Conservation (phyloP, 2,329 filamentous ascomycete genomes). For the Leptographium flavum region DNA sequence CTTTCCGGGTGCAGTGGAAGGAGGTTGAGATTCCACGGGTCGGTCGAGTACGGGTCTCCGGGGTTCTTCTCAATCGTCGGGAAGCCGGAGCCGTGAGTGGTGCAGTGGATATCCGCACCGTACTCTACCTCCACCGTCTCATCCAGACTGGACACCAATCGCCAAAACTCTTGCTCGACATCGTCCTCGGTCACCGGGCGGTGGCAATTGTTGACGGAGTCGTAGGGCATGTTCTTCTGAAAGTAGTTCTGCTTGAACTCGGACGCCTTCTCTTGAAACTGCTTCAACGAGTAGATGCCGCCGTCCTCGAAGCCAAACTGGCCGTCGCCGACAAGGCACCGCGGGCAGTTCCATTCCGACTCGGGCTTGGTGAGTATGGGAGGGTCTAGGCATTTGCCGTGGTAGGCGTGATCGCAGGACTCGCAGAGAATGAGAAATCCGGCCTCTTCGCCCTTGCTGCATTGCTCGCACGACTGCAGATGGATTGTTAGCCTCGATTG, state of each 20-base stretch:
- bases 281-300: conserved; percentile 82
- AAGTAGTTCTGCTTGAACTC: conserved; percentile 95
- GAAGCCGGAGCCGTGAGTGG: conserved; percentile 93
- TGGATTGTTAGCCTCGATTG: background rate
- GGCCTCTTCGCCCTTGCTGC: conserved; percentile 62
- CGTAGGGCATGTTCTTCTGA: conserved; percentile 75
- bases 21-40: conserved; percentile 93
- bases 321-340: conserved; percentile 88
- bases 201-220: conserved; percentile 67
- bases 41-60: conserved; percentile 69
- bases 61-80: conserved; percentile 88
- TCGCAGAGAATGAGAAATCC: conserved; percentile 69
- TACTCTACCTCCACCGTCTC: conserved; percentile 98
- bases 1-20: conserved; percentile 83
- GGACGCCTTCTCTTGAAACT: conserved; percentile 91
- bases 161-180: conserved; percentile 93
- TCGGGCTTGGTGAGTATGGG: conserved; percentile 65
- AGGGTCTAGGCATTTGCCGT: conserved; percentile 79
- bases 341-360: conserved; percentile 88
- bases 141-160: conserved; percentile 80
- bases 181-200: conserved; percentile 84
- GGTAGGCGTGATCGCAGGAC: conserved; percentile 78
- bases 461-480: conserved; percentile 68
- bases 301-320: conserved; percentile 98
- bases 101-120: conserved; percentile 94